Base-by-base conservation (phyloP, 179 eudicot genomes). In the Amaranthus tricolor region DNA sequence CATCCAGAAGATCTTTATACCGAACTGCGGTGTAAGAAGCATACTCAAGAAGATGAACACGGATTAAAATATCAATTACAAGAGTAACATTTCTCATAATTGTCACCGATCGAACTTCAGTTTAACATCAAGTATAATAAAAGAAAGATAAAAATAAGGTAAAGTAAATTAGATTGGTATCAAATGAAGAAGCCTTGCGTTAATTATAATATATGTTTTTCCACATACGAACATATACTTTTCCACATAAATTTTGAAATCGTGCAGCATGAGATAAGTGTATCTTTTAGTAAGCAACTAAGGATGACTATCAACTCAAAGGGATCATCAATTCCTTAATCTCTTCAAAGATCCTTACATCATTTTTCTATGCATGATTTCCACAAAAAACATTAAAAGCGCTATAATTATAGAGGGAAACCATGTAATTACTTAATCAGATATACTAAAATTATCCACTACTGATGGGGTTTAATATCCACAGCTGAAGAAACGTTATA, bases 1-100 rank as follows among this genome's bases (percentile, higher is more conserved):
- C 86, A 43, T 88, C 94, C 82, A 94, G 73, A 62, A 94, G 90
- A 84, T 94, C 98, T 85, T 92, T 94, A 70, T 92, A 94, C 59
- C 98, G 91, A 79, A 94, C 98, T 94, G 96, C 81, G 79, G 45
- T 49, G 82, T 50, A 31, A 77, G 57, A 68, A 76, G 63, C 71
- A 53, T 78, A 76, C 70, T 74, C 75, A 79, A 70, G 51, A 48
- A 56, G 59, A 62, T 50, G 13, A 84, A 45, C 12, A 69, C 64
- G 14, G 53, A 76, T 70, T 40, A 16, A 74, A 21, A 20, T 59
- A 45, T 40, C 57, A 60, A 62, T 13, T 15, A 15, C 47, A 60
- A 5, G 8, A 57, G 16, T 56, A 24, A 12, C 47, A 45, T 51
- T 44, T 53, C 51, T 62, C 40, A 15, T 59, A 64, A 63, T 52